Evolutionary conservation across 225 moss, liverwort and hornwort species (phyloP), one percentile per base, ranked within the genome.

Genomic region (Physcomitrium patens): DNA sequence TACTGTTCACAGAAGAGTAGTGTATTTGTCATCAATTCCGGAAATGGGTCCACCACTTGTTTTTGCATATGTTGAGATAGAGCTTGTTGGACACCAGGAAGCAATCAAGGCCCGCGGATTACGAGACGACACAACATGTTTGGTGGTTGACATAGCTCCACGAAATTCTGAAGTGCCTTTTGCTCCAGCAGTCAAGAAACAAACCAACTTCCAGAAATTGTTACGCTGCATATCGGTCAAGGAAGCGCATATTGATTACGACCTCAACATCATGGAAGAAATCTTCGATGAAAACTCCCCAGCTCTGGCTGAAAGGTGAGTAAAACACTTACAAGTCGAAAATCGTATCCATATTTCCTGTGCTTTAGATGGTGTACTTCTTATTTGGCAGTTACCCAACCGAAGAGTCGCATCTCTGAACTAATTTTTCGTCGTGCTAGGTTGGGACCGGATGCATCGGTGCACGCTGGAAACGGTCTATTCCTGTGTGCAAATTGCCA

Each of bases 61-160:
- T 49, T 49, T 49, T 19, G 8, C 11, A 23, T 48, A 0, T 28
- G 41, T 18, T 76, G 37, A 70, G 55, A 41, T 26, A 49, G 9
- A 19, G 27, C 9, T 68, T 57, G 28, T 57, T 45, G 64, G 53
- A 37, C 62, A 31, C 46, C 67, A 81, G 84, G 91, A 93, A 70
- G 82, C 91, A 8, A 57, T 91, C 54, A 77, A 86, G 66, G 79
- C 43, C 59, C 78, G 86, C 54, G 89, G 89, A 54, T 80, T 91
- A 56, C 65, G 91, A 71, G 93, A 91, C 63, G 91, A 93, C 14
- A 93, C 89, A 7, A 89, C 93, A 43, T 91, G 93, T 58, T 15
- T 93, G 26, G 87, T 93, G 3, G 80, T 93, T 26, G 93, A 93
- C 59, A 13, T 91, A 17, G 69, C 83, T 16, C 79, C 90, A 22